A percentile compares a stretch with the other conserved stretches of the same genome.
Conservation (phyloP, 228 moss, liverwort and hornwort genomes). For the Sphagnum fallax region DNA sequence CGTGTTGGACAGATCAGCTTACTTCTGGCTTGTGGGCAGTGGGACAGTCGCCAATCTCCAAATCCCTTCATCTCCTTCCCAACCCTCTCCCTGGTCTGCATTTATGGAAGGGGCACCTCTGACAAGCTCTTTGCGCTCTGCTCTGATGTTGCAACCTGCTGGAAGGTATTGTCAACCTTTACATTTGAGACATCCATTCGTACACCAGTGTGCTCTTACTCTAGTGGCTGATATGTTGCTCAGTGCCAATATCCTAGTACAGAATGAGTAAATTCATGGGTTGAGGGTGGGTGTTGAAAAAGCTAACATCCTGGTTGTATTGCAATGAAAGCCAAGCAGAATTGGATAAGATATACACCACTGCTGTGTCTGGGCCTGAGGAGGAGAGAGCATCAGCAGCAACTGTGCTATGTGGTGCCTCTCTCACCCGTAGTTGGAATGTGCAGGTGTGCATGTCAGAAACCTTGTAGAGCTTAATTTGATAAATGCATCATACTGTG, state of each 20-base stretch:
- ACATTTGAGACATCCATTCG: not conserved
- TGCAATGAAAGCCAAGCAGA: slow-evolving; percentile 61
- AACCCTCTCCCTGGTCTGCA: slow-evolving; percentile 80
- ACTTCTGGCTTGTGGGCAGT: slow-evolving; percentile 76
- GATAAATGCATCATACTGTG: not conserved
- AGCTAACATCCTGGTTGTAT: too few relatives aligned
- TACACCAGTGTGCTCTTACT: too few relatives aligned
- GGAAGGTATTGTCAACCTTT: slow-evolving; percentile 56
- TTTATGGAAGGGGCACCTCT: slow-evolving; percentile 97
- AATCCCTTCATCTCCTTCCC: slow-evolving; percentile 35
- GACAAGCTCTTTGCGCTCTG: slow-evolving; percentile 44
- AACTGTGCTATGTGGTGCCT: slow-evolving; percentile 89
- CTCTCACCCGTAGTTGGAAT: slow-evolving; percentile 84
- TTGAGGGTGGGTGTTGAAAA: too few relatives aligned
- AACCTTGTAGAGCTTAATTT: not conserved
- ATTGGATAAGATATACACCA: slow-evolving; percentile 80
- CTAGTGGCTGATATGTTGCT: too few relatives aligned
- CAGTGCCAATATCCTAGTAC: too few relatives aligned
- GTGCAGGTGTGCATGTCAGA: slow-evolving; percentile 57
- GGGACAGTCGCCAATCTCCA: slow-evolving; percentile 44
- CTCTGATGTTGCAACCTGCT: slow-evolving; percentile 69
- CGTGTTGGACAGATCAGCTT: slow-evolving; percentile 69
- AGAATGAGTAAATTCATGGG: too few relatives aligned
- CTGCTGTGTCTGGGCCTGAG: slow-evolving; percentile 78
- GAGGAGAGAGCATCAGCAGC: slow-evolving; percentile 89